A percentile compares a stretch with the other conserved stretches of the same genome.
Evolutionary conservation across 2,329 filamentous ascomycete species (phyloP).

Genomic region (Neurospora sp.): DNA sequence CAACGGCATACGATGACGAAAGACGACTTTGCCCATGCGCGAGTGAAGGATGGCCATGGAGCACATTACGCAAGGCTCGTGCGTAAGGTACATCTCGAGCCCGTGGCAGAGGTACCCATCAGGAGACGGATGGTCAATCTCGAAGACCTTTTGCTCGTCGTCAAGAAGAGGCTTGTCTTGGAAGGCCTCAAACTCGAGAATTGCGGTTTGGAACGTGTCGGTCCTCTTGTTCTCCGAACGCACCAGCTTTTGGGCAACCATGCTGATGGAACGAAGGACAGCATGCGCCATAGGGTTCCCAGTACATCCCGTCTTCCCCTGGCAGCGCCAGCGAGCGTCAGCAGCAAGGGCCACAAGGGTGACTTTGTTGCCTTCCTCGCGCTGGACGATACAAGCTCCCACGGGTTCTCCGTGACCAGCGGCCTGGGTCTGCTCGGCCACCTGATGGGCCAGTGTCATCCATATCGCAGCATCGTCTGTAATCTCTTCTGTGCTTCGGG

Average conservation of each 20-base stretch:
- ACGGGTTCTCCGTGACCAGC: slow-evolving; percentile 56
- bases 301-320: slow-evolving; percentile 34
- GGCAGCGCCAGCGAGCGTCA: slow-evolving; percentile 60
- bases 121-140: slow-evolving; percentile 52
- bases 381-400: slow-evolving; percentile 67
- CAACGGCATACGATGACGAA: slow-evolving; percentile 65
- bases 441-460: slow-evolving; percentile 56
- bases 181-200: slow-evolving; percentile 52
- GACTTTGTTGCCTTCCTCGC: slow-evolving; percentile 34
- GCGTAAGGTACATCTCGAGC: slow-evolving; percentile 85
- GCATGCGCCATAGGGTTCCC: slow-evolving; percentile 73
- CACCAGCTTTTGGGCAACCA: slow-evolving; percentile 62
- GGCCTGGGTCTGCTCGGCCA: slow-evolving; percentile 48
- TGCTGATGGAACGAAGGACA: slow-evolving; percentile 68
- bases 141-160: slow-evolving; percentile 53
- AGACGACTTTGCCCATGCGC: slow-evolving; percentile 77
- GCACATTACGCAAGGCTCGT: slow-evolving; percentile 95
- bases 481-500: slow-evolving; percentile 60
- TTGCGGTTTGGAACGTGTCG: slow-evolving; percentile 21
- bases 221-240: slow-evolving; percentile 38
- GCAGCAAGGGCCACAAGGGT: slow-evolving; percentile 63
- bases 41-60: slow-evolving; percentile 95
- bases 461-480: slow-evolving; percentile 51
- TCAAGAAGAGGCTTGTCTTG: slow-evolving; percentile 58
- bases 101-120: slow-evolving; percentile 92